Evolutionary conservation across 768 basidiomycete genomes (phyloP).

Genomic region (Naganishia vaughanmartiniae): DNA sequence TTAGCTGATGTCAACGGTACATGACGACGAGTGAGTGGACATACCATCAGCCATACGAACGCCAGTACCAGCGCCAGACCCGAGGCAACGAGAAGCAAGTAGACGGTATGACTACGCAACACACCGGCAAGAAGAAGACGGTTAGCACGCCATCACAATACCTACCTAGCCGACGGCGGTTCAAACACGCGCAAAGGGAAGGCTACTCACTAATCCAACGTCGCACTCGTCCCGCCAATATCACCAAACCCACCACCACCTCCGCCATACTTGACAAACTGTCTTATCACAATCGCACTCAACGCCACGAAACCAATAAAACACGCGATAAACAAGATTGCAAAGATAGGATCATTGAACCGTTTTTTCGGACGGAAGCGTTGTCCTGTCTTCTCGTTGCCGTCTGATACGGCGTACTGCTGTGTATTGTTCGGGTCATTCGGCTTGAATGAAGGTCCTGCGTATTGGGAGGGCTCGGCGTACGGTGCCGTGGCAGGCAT

Average conservation of each 20-base stretch:
- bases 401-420: slow-evolving; percentile 3
- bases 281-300: slow-evolving; percentile 64
- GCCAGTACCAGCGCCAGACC: slow-evolving; percentile 69
- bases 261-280: slow-evolving; percentile 66
- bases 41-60: slow-evolving; percentile 61
- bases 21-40: slow-evolving; percentile 3
- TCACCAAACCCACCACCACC: slow-evolving; percentile 67
- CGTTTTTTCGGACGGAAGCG: slow-evolving; percentile 59
- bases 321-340: slow-evolving; percentile 70
- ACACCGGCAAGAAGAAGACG: neutral
- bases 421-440: neutral
- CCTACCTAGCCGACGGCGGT: neutral
- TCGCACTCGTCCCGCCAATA: slow-evolving; percentile 59
- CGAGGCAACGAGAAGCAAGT: slow-evolving; percentile 71
- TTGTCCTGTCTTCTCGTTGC: slow-evolving; percentile 38
- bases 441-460: no score
- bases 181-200: neutral
- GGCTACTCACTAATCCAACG: slow-evolving; percentile 63
- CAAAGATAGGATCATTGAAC: slow-evolving; percentile 70
- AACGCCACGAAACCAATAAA: slow-evolving; percentile 69
- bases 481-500: slow-evolving; percentile 27
- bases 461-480: slow-evolving; percentile 24
- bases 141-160: neutral
- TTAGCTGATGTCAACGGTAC: neutral
- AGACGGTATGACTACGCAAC: slow-evolving; percentile 63